Percentiles rank a stretch among this genome's conserved stretches.
phyloP scores from a whole-genome alignment of 1,284 basidiomycete species.

The Cryptococcus hybrid region DNA sequence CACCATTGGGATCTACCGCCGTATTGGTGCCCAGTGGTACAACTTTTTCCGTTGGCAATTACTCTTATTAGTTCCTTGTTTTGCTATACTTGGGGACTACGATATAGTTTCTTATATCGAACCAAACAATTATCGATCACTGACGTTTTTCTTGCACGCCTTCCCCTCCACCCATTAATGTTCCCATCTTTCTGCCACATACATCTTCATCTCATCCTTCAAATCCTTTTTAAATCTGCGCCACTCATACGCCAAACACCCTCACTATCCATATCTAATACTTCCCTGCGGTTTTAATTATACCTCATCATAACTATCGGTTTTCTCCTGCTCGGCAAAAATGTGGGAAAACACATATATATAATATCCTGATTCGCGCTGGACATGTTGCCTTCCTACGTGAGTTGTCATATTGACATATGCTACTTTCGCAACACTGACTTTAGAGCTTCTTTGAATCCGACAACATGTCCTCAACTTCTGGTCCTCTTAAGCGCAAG shows the following conservation, averaged over 20 bases:
- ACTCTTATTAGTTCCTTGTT: no score
- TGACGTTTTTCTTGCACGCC: neutral
- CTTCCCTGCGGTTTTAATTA: slow-evolving; percentile 8
- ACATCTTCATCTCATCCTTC: slow-evolving; percentile 6
- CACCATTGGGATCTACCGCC: no score
- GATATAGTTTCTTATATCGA: neutral
- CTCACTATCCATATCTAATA: slow-evolving; percentile 2
- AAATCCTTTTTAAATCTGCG: slow-evolving; percentile 6
- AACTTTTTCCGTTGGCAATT: no score
- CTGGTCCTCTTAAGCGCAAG: slow-evolving; percentile 63
- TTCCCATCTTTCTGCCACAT: slow-evolving; percentile 10
- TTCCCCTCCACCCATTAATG: slow-evolving; percentile 10
- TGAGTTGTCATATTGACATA: neutral
- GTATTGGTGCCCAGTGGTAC: no score
- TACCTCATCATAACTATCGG: neutral
- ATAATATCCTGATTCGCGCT: neutral
- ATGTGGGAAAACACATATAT: no score
- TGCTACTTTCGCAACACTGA: neutral
- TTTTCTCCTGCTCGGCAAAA: no score
- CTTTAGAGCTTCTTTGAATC: neutral
- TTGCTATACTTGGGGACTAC: neutral
- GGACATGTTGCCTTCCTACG: neutral
- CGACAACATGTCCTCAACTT: slow-evolving; percentile 14
- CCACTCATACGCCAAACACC: neutral
- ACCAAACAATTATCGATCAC: neutral